These are phyloP conservation scores for Diaporthe vaccinii DNA, from an alignment of 2,329 filamentous ascomycete genomes.

Conservation along the genomic window DNA sequence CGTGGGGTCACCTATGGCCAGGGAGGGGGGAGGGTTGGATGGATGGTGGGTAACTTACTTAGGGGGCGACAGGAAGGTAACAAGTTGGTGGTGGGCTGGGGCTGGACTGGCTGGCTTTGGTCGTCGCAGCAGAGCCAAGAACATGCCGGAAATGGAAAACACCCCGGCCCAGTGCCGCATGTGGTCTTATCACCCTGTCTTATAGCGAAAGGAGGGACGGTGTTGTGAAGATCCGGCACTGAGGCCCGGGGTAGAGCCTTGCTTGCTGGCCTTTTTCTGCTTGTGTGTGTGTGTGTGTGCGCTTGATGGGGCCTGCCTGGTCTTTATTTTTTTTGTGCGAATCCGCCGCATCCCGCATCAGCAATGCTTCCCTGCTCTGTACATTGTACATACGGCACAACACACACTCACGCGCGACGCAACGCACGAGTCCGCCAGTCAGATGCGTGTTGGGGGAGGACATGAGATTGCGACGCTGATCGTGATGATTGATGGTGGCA, in stretches of 20 bases:
- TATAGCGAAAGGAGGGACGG: not conserved
- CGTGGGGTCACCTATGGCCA: conserved; percentile 7
- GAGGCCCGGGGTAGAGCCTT: conserved; percentile 23
- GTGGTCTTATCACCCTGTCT: conserved; percentile 28
- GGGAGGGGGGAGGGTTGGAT: no score
- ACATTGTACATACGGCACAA: not conserved
- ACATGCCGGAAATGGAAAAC: conserved; percentile 25
- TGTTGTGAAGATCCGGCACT: conserved; percentile 32
- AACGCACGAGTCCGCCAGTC: not conserved
- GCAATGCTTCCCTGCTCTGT: not conserved
- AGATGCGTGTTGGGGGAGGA: not conserved
- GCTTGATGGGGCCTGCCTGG: not conserved
- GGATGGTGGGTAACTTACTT: not conserved
- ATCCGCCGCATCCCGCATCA: conserved; percentile 12
- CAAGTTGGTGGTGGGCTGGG: not conserved
- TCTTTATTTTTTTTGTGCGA: conserved; percentile 11
- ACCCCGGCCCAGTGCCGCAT: conserved; percentile 2
- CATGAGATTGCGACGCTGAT: conserved; percentile 21
- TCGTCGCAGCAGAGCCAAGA: conserved; percentile 20
- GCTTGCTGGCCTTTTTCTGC: not conserved
- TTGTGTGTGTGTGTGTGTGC: not conserved
- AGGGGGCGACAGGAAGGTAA: not conserved
- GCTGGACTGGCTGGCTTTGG: not conserved
- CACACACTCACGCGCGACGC: not conserved
- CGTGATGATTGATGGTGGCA: not conserved